Percentiles rank a stretch among this genome's conserved stretches.
Conservation (phyloP, 1,284 basidiomycete species). For the Exsudoporus floridanus region DNA sequence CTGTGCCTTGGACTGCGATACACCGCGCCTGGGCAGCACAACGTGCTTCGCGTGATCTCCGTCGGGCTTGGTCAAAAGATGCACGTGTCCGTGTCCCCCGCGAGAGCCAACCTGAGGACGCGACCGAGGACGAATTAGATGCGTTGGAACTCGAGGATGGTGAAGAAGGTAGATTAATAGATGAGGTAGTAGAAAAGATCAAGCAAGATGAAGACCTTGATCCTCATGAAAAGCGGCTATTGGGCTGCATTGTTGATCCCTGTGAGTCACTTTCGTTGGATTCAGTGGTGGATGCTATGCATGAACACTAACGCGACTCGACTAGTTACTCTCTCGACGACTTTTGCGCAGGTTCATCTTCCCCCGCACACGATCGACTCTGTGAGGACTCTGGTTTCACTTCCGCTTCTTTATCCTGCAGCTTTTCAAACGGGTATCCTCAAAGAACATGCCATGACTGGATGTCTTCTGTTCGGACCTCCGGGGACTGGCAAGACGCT, state of each 20-base stretch:
- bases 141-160: conserved; percentile 35
- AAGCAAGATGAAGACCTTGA: conserved; percentile 75
- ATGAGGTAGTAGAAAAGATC: conserved; percentile 73
- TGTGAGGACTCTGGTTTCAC: conserved; percentile 85
- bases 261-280: conserved; percentile 42
- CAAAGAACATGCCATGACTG: conserved; percentile 86
- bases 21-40: conserved; percentile 61
- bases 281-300: neutral
- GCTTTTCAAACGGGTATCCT: conserved; percentile 91
- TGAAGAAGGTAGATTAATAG: conserved; percentile 40
- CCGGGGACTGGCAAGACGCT: conserved; percentile 92
- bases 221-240: conserved; percentile 70
- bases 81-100: conserved; percentile 42
- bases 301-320: conserved; percentile 9
- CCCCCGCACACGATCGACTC: conserved; percentile 84
- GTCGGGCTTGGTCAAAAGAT: conserved; percentile 63
- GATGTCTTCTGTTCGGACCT: conserved; percentile 87
- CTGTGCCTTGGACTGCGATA: conserved; percentile 63
- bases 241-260: conserved; percentile 83
- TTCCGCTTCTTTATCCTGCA: conserved; percentile 86
- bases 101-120: conserved; percentile 42
- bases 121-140: conserved; percentile 39
- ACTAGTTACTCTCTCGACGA: conserved; percentile 71
- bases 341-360: conserved; percentile 85
- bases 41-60: conserved; percentile 47